phyloP scores from a whole-genome alignment of 2,329 filamentous ascomycete genomes.

The Escovopsis sp. region DNA sequence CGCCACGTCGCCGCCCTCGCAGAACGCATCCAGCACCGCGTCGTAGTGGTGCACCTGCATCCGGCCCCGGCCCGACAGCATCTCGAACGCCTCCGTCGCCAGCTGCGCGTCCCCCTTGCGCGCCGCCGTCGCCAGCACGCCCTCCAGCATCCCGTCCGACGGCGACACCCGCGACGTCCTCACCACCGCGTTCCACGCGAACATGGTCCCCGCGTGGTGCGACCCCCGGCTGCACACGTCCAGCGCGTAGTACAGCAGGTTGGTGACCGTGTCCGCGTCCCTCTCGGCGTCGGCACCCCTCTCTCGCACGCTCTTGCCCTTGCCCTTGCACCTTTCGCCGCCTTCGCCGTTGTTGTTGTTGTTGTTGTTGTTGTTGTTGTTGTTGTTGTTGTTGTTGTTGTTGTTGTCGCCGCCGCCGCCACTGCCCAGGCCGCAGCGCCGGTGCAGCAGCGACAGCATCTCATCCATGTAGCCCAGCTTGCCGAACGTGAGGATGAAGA shows the following conservation, averaged over 20 bases:
- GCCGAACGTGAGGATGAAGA: conserved; percentile 60
- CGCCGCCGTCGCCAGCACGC: conserved; percentile 59
- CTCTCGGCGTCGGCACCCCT: conserved; percentile 2
- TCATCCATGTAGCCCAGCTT: conserved; percentile 64
- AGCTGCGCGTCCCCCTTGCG: conserved; percentile 51
- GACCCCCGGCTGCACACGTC: conserved; percentile 53
- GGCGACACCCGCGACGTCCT: conserved; percentile 22
- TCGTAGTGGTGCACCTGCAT: conserved; percentile 63
- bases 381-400: too few relatives aligned
- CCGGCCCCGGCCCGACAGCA: conserved; percentile 23
- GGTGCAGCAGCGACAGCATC: conserved; percentile 51
- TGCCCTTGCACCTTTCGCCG: too few relatives aligned
- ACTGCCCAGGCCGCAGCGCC: conserved; percentile 24
- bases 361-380: too few relatives aligned
- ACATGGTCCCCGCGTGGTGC: conserved; percentile 49
- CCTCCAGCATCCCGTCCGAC: conserved; percentile 48
- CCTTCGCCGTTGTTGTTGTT: too few relatives aligned
- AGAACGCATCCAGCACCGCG: conserved; percentile 58
- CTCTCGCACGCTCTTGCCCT: too few relatives aligned
- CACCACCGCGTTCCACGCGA: conserved; percentile 58
- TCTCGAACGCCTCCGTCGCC: conserved; percentile 54
- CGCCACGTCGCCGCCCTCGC: conserved; percentile 40
- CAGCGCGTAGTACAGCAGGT: conserved; percentile 58
- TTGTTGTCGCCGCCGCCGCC: too few relatives aligned
- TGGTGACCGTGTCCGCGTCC: conserved; percentile 26